Evolutionary conservation across 352 stramenopile genomes (phyloP).

Genomic region (Phytophthora fragariaefolia): DNA sequence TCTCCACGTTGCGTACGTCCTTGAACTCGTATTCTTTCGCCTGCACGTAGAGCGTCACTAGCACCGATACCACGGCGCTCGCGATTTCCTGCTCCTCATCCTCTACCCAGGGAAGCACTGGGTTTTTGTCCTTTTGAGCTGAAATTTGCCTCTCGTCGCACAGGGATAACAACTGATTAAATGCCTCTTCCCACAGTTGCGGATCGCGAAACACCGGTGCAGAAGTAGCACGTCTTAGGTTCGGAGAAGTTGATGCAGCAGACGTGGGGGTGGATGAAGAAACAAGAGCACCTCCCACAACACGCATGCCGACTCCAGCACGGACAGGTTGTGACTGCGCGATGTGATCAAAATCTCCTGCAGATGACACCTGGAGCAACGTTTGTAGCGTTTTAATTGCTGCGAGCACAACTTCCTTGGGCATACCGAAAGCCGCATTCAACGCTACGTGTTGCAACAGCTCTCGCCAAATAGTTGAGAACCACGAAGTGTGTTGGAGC

Average conservation of each 20-base stretch:
- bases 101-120: constrained; percentile 49
- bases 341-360: constrained; percentile 75
- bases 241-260: constrained; percentile 28
- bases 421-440: constrained; percentile 57
- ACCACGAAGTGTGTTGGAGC: constrained; percentile 66
- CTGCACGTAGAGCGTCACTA: constrained; percentile 82
- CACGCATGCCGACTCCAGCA: constrained; percentile 88
- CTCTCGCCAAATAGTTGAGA: constrained; percentile 66
- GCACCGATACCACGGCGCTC: constrained; percentile 72
- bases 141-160: constrained; percentile 53
- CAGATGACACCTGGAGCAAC: constrained; percentile 81
- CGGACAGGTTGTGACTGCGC: constrained; percentile 77
- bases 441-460: constrained; percentile 67
- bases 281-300: constrained; percentile 87
- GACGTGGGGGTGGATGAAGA: constrained; percentile 40
- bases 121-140: constrained; percentile 26
- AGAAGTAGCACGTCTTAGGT: constrained; percentile 21
- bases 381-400: constrained; percentile 81
- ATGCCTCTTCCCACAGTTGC: constrained; percentile 73
- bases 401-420: constrained; percentile 83
- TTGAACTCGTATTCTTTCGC: constrained; percentile 81
- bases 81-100: constrained; percentile 86
- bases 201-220: constrained; percentile 51
- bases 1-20: constrained; percentile 60
- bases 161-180: constrained; percentile 61